Evolutionary conservation across 1,139 yeast species (phyloP).

Genomic region (Taphrina deformans): DNA sequence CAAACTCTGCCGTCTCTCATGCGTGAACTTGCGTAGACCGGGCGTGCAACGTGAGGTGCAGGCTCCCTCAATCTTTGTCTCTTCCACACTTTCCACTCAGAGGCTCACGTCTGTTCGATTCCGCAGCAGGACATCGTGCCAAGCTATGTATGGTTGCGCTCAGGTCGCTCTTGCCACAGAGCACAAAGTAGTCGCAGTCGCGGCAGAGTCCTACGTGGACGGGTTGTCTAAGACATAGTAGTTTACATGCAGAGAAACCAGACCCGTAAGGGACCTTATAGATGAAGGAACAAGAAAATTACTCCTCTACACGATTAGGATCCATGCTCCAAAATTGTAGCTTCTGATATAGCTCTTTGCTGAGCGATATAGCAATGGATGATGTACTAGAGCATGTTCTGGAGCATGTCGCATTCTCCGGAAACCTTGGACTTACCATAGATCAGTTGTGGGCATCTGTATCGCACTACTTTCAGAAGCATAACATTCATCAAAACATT

Average conservation of each 20-base stretch:
- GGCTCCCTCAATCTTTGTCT: too few relatives aligned
- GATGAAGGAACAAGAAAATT: too few relatives aligned
- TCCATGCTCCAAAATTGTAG: neutral
- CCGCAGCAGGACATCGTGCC: neutral
- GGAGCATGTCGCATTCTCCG: conserved; percentile 23
- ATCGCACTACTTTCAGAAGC: neutral
- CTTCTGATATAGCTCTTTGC: neutral
- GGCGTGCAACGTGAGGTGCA: too few relatives aligned
- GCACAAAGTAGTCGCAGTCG: neutral
- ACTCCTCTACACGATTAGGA: too few relatives aligned
- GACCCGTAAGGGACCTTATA: too few relatives aligned
- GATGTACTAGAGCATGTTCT: conserved; percentile 19
- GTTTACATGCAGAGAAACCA: too few relatives aligned
- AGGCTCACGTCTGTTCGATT: neutral
- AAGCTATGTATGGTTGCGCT: neutral
- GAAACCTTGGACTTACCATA: neutral
- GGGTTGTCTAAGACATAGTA: too few relatives aligned
- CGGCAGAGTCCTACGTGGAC: too few relatives aligned
- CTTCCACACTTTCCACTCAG: too few relatives aligned
- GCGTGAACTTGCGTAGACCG: too few relatives aligned
- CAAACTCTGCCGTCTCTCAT: too few relatives aligned
- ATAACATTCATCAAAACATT: neutral
- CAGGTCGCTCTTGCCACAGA: neutral
- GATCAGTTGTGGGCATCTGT: conserved; percentile 2
- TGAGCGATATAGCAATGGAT: too few relatives aligned